phyloP scores from a whole-genome alignment of 2,329 filamentous ascomycete species.

The Westerdykella aurantiaca region DNA sequence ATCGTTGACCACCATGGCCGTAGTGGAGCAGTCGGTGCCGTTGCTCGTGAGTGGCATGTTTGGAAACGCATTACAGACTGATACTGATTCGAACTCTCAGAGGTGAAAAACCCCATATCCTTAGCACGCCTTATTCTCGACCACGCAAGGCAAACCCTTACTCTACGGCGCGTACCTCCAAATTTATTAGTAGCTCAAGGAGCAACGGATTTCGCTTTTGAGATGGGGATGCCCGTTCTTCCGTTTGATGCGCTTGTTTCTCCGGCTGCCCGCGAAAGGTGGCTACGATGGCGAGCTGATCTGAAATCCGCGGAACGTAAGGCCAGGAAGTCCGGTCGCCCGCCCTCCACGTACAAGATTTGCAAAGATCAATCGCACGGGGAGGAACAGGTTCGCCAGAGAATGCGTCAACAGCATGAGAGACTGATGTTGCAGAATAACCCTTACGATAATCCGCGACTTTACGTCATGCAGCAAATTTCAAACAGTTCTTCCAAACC shows the following conservation, averaged over 20 bases:
- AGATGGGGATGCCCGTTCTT: constrained; percentile 68
- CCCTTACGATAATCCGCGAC: constrained; percentile 12
- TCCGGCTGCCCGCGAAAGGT: constrained; percentile 70
- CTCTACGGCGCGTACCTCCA: constrained; percentile 81
- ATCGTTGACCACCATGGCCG: constrained; percentile 86
- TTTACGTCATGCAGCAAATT: constrained; percentile 9
- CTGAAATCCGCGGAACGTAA: constrained; percentile 57
- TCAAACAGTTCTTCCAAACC: constrained; percentile 13
- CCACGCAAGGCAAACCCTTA: constrained; percentile 67
- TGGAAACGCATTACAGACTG: constrained; percentile 4
- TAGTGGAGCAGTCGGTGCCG: constrained; percentile 88
- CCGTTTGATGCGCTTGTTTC: constrained; percentile 75
- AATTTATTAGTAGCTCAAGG: constrained; percentile 85
- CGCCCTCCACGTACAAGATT: constrained; percentile 25
- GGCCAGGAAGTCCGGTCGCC: constrained; percentile 27
- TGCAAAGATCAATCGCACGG: constrained; percentile 13
- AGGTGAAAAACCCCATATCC: constrained; percentile 87
- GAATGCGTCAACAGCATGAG: constrained; percentile 36
- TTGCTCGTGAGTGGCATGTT: constrained; percentile 61
- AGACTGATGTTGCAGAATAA: constrained; percentile 22
- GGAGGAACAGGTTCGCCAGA: constrained; percentile 30
- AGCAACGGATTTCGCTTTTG: constrained; percentile 76
- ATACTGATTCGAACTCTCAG: constrained; percentile 42
- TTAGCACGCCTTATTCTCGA: constrained; percentile 80
- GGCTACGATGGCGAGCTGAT: constrained; percentile 68